Percentiles rank a stretch among this genome's conserved stretches.
phyloP scores from a whole-genome alignment of 345 rosid species.

The Cardiospermum halicacabum region DNA sequence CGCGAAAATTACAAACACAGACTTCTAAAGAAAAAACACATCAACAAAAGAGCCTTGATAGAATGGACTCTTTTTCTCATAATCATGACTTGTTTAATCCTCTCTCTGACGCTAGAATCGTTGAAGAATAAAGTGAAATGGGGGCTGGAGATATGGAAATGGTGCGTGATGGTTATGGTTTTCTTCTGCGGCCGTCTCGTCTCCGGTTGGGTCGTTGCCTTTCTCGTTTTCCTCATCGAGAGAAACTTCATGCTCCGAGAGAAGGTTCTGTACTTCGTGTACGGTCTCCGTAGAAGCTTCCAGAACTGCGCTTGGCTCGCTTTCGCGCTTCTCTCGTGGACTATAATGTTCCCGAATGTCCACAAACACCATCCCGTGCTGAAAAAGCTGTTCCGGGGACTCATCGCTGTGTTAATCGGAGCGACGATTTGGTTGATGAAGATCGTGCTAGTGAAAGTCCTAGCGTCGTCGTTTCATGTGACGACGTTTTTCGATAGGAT shows the following conservation, averaged over 20 bases:
- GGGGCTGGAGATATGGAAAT: conserved; percentile 16
- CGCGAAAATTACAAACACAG: neutral
- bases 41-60: conserved; percentile 11
- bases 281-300: conserved; percentile 27
- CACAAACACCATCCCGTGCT: conserved; percentile 31
- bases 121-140: neutral
- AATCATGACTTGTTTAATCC: conserved; percentile 11
- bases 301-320: conserved; percentile 29
- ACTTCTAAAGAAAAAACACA: neutral
- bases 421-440: conserved; percentile 56
- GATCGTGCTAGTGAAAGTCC: conserved; percentile 43
- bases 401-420: conserved; percentile 35
- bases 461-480: conserved; percentile 55
- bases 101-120: conserved; percentile 8
- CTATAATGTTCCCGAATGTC: conserved; percentile 25
- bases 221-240: conserved; percentile 26
- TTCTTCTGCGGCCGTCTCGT: conserved; percentile 26
- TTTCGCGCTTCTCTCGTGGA: conserved; percentile 21
- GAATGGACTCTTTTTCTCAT: conserved; percentile 12
- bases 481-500: conserved; percentile 58
- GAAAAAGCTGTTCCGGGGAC: conserved; percentile 22
- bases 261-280: conserved; percentile 28
- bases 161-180: conserved; percentile 21
- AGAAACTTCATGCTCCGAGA: conserved; percentile 29
- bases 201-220: conserved; percentile 25